These are phyloP conservation scores for Phytophthora lateralis DNA, from an alignment of 352 stramenopile species.

Conservation along the genomic window DNA sequence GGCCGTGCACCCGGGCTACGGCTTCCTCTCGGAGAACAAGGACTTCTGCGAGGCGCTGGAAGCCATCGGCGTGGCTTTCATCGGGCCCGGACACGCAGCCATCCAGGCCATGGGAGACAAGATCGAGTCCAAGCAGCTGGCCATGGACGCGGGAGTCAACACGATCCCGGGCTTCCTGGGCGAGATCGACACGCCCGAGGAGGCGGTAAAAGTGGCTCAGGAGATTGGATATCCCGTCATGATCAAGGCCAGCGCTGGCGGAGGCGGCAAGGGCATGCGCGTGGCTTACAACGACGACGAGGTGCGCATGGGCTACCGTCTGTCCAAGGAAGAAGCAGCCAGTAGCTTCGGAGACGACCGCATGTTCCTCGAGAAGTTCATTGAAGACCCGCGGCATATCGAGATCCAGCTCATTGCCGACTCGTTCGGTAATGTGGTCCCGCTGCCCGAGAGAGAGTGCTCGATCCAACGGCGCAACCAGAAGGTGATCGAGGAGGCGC, in stretches of 20 bases:
- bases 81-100: constrained; percentile 86
- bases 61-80: constrained; percentile 82
- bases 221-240: constrained; percentile 98
- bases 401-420: constrained; percentile 97
- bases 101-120: constrained; percentile 96
- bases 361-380: constrained; percentile 97
- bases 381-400: constrained; percentile 97
- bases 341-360: constrained; percentile 95
- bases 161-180: constrained; percentile 96
- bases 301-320: constrained; percentile 83
- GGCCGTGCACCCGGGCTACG: constrained; percentile 95
- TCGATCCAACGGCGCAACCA: constrained; percentile 97
- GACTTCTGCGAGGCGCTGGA: constrained; percentile 86
- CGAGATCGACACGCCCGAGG: constrained; percentile 73
- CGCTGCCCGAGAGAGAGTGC: constrained; percentile 96
- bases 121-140: constrained; percentile 95
- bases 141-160: constrained; percentile 90
- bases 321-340: constrained; percentile 88
- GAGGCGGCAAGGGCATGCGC: constrained; percentile 97
- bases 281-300: constrained; percentile 93
- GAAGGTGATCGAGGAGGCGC: constrained; percentile 97
- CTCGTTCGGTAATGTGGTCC: constrained; percentile 88
- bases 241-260: constrained; percentile 96
- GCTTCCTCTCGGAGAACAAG: constrained; percentile 96
- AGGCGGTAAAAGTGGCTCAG: constrained; percentile 86